Percentiles rank a stretch among this genome's conserved stretches.
These are phyloP conservation scores for Apiotrichum laibachii DNA, from an alignment of 1,284 basidiomycete species.

Conservation along the genomic window DNA sequence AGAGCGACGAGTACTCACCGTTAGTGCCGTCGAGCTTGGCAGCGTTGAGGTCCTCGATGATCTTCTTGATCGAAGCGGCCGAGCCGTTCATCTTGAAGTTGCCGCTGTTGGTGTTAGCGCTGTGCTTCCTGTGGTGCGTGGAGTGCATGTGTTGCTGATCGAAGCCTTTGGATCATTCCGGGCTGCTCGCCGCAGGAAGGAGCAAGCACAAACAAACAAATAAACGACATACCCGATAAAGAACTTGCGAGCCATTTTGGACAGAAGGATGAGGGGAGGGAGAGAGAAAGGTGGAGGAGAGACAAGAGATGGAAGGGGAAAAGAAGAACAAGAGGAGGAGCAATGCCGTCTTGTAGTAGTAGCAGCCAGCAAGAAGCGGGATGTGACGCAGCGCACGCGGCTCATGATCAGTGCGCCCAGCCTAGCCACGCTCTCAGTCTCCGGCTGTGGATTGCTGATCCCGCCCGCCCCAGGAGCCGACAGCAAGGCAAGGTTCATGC, in stretches of 20 bases:
- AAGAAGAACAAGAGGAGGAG: background rate
- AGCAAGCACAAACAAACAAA: too few relatives aligned
- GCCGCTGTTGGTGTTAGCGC: constrained; percentile 67
- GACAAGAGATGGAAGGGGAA: background rate
- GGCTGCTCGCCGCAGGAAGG: too few relatives aligned
- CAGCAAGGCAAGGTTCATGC: too few relatives aligned
- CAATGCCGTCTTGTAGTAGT: background rate
- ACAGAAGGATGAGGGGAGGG: background rate
- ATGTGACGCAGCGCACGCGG: background rate
- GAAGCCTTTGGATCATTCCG: too few relatives aligned
- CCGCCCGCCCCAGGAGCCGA: too few relatives aligned
- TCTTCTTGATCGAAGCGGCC: constrained; percentile 61
- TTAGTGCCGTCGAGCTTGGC: constrained; percentile 70
- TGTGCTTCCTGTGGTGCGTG: background rate
- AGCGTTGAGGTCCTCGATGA: constrained; percentile 69
- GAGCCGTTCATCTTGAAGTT: constrained; percentile 95
- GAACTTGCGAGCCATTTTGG: constrained; percentile 46
- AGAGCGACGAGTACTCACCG: constrained; percentile 57
- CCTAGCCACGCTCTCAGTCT: too few relatives aligned
- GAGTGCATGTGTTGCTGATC: too few relatives aligned
- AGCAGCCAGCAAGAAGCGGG: background rate
- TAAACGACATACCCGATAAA: constrained; percentile 42
- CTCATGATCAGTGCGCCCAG: background rate
- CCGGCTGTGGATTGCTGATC: too few relatives aligned
- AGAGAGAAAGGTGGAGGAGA: constrained; percentile 2